Conservation (phyloP, 257 asterid genomes). For the Solanum chmielewskii region DNA sequence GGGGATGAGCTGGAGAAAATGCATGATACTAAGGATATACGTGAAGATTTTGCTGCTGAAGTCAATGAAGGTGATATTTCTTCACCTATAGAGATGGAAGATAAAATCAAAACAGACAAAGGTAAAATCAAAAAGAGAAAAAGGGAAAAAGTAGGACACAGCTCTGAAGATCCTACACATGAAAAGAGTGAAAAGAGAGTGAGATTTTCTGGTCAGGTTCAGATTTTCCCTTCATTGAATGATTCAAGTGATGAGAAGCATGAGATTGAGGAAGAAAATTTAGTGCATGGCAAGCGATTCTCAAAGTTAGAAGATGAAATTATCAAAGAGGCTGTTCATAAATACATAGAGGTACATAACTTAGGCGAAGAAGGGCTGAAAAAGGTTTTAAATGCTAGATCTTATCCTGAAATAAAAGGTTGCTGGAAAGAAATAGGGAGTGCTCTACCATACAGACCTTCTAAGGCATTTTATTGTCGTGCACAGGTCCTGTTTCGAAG, state of each 20-base stretch:
- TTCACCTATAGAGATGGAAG: background rate
- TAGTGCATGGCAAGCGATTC: background rate
- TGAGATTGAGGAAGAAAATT: background rate
- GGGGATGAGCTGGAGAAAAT: background rate
- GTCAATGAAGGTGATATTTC: background rate
- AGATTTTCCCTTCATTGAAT: background rate
- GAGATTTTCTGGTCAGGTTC: background rate
- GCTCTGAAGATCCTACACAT: background rate
- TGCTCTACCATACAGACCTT: background rate
- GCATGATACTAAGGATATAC: background rate
- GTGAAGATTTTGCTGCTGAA: background rate
- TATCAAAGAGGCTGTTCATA: background rate
- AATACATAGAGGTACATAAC: background rate
- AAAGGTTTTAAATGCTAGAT: background rate
- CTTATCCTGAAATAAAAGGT: background rate
- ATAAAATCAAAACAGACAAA: background rate
- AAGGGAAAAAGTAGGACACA: background rate
- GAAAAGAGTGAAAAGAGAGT: background rate
- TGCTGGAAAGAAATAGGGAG: conserved; percentile 2
- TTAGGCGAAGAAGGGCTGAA: background rate
- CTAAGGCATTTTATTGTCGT: background rate
- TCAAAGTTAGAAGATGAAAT: background rate
- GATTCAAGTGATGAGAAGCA: background rate
- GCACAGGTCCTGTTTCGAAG: background rate
- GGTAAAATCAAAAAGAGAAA: background rate